These are phyloP conservation scores for Xylaria sp. DNA, from an alignment of 2,329 filamentous ascomycete genomes.

Conservation along the genomic window DNA sequence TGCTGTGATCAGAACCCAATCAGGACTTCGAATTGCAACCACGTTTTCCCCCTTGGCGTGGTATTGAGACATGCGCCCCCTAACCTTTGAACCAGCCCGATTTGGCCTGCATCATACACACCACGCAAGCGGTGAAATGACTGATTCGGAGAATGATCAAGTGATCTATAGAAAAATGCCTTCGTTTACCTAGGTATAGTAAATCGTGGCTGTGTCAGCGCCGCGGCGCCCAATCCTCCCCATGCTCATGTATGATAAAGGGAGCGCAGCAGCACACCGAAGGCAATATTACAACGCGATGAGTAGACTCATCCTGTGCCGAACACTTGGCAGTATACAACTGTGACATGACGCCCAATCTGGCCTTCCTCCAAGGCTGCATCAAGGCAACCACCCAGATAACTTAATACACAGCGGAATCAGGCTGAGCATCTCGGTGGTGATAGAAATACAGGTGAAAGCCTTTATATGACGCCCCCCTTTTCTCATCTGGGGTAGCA, in stretches of 20 bases:
- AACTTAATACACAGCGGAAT: background rate
- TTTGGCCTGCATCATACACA: background rate
- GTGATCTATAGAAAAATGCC: background rate
- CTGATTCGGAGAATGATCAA: background rate
- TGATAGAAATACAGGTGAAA: slow-evolving; percentile 5
- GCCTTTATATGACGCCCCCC: background rate
- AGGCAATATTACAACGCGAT: background rate
- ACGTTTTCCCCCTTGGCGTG: slow-evolving; percentile 14
- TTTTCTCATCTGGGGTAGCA: background rate
- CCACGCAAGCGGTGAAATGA: background rate
- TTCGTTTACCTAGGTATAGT: background rate
- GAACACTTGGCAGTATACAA: too few species aligned
- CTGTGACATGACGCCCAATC: too few species aligned
- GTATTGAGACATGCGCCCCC: background rate
- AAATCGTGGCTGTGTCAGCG: background rate
- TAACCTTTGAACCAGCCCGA: background rate
- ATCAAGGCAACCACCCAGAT: background rate
- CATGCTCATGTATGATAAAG: background rate
- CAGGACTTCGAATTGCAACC: background rate
- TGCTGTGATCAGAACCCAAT: slow-evolving; percentile 12
- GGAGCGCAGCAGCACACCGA: background rate
- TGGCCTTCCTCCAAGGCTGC: too few species aligned
- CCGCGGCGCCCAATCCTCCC: background rate
- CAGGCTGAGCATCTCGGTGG: background rate
- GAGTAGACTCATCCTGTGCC: background rate